Evolutionary conservation across 768 basidiomycete species (phyloP).

Genomic region (Leucogyrophana mollusca): DNA sequence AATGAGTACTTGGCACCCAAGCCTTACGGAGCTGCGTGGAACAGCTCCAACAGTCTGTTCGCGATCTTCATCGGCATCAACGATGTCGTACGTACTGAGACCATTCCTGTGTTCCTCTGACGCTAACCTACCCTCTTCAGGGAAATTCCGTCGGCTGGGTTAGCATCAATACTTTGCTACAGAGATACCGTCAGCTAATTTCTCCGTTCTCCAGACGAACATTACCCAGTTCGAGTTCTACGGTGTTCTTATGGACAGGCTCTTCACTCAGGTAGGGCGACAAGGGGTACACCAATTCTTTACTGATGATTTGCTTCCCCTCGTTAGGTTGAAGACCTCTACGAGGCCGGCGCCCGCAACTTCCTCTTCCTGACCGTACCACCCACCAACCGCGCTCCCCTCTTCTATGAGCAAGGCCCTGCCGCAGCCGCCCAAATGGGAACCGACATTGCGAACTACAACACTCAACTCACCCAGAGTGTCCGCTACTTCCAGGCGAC

Average conservation of each 20-base stretch:
- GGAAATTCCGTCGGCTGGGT: constrained; percentile 17
- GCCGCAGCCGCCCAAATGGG: constrained; percentile 26
- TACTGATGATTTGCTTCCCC: background rate
- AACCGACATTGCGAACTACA: constrained; percentile 46
- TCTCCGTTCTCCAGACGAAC: constrained; percentile 17
- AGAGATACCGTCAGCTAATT: background rate
- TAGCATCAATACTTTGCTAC: background rate
- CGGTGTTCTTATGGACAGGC: constrained; percentile 18
- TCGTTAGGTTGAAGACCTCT: constrained; percentile 17
- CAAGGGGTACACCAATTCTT: background rate
- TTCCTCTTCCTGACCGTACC: constrained; percentile 66
- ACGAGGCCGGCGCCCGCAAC: constrained; percentile 50
- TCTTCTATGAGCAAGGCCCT: constrained; percentile 42
- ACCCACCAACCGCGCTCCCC: constrained; percentile 54
- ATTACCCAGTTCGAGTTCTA: constrained; percentile 22
- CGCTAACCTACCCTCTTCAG: background rate
- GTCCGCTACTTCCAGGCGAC: constrained; percentile 38
- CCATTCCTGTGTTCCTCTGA: background rate
- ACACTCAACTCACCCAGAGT: constrained; percentile 40
- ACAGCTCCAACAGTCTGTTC: constrained; percentile 55
- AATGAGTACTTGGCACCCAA: constrained; percentile 43
- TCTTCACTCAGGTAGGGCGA: constrained; percentile 27
- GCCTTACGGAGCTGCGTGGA: constrained; percentile 55
- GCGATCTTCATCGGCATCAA: constrained; percentile 75
- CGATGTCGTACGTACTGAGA: constrained; percentile 41